Evolutionary conservation across 2,329 filamentous ascomycete genomes (phyloP), one percentile per base, ranked within the genome.

Genomic region (Rhinocladiella similis): DNA sequence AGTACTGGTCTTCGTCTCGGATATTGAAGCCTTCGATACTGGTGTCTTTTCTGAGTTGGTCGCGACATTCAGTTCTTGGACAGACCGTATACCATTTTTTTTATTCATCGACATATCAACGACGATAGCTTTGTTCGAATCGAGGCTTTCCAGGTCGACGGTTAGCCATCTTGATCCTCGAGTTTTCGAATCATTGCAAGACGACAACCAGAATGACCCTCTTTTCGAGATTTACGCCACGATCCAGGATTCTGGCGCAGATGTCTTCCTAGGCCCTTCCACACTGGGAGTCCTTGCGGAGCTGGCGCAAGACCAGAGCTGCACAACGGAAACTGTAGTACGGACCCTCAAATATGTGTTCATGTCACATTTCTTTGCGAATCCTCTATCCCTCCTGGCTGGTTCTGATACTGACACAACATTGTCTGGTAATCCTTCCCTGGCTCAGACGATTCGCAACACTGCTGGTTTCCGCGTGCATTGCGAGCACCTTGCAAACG

Each of bases 331-430:
- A 55, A 76, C 77, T 13, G 81, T 86, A 59, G 73, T 75, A 50
- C 77, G 79, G 54, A 75, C 77, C 45, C 67, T 84, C 13, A 80
- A 84, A 74, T 86, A 86, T 68, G 77, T 80, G 1, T 83, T 83
- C 64, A 85, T 87, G 83, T 81, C 81, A 7, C 81, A 84, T 62
- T 85, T 83, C 66, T 86, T 84, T 60, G 82, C 83, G 22, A 86
- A 84, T 64, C 77, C 80, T 5, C 68, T 84, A 2, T 79, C 79
- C 33, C 66, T 81, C 3, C 74, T 86, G 45, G 68, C 84, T n/a
- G 22, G 19, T 19, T 13, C 22, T 10, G 13, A 27, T 12, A 19
- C 29, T 6, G 14, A 58, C n/a, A 25, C 43, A 5, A 64, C 76
- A 3, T 59, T 65, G 51, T 67, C 39, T 25, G 43, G 25, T 33